Conservation (phyloP, 2,329 filamentous ascomycete species). For the Monosporascus sp. region DNA sequence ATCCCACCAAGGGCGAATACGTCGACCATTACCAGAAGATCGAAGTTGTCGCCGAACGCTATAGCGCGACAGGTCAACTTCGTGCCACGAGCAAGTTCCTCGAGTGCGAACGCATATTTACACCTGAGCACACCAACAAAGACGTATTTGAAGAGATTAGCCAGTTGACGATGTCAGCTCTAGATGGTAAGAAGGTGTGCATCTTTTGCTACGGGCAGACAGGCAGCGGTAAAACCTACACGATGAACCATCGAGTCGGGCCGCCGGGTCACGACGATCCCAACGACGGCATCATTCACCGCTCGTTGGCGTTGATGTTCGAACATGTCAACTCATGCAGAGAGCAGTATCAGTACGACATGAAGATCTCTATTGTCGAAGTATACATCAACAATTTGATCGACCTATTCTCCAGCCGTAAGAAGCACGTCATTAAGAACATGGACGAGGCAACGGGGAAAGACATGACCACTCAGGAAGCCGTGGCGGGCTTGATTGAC, state of each 20-base stretch:
- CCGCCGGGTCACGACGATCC: constrained; percentile 6
- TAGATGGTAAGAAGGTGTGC: constrained; percentile 96
- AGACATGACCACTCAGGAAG: constrained; percentile 35
- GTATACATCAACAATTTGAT: constrained; percentile 97
- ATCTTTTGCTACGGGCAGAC: constrained; percentile 99
- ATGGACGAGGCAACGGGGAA: constrained; percentile 52
- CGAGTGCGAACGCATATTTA: constrained; percentile 87
- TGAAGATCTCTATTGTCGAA: constrained; percentile 91
- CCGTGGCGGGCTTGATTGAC: constrained; percentile 71
- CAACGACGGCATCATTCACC: constrained; percentile 87
- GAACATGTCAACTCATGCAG: constrained; percentile 73
- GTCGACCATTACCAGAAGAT: constrained; percentile 64
- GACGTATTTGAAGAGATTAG: constrained; percentile 93
- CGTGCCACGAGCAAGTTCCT: neutral
- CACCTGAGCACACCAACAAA: constrained; percentile 67
- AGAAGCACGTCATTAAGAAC: constrained; percentile 24
- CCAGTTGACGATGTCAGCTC: constrained; percentile 88
- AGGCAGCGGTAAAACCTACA: constrained; percentile 91
- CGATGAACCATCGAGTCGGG: constrained; percentile 59
- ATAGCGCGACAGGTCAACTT: neutral
- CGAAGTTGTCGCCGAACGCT: neutral
- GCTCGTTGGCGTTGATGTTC: constrained; percentile 87
- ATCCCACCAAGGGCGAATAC: constrained; percentile 54
- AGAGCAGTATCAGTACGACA: constrained; percentile 81
- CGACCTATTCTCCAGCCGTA: constrained; percentile 68